These are phyloP conservation scores for Aspergillus sp. DNA, from an alignment of 2,329 filamentous ascomycete species.

Conservation along the genomic window DNA sequence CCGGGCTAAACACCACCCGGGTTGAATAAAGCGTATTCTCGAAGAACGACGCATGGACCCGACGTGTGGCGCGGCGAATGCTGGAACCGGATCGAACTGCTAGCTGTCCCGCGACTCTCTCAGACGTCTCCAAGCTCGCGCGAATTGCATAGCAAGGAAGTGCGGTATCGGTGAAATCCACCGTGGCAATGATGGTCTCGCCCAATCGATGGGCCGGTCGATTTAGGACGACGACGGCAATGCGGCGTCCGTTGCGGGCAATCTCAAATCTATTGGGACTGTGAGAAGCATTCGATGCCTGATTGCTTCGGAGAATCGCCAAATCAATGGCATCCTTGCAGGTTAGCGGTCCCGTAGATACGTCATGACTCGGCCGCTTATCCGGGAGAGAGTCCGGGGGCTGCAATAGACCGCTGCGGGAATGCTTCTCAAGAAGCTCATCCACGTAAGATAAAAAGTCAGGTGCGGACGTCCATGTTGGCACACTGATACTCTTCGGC, in stretches of 20 bases:
- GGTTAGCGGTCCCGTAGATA: constrained; percentile 53
- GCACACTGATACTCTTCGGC: constrained; percentile 36
- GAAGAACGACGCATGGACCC: constrained; percentile 72
- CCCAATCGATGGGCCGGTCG: constrained; percentile 86
- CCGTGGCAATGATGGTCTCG: constrained; percentile 77
- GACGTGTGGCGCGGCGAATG: constrained; percentile 81
- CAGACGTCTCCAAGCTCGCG: constrained; percentile 79
- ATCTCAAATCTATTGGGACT: constrained; percentile 96
- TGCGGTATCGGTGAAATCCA: constrained; percentile 77
- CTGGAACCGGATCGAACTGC: constrained; percentile 83
- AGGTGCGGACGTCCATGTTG: constrained; percentile 51
- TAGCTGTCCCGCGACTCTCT: constrained; percentile 76
- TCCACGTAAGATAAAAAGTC: constrained; percentile 78
- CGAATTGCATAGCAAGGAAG: constrained; percentile 85
- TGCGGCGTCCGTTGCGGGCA: constrained; percentile 83
- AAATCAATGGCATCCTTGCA: constrained; percentile 87
- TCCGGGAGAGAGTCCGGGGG: constrained; percentile 73
- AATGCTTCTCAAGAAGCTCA: constrained; percentile 62
- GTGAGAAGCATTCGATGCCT: constrained; percentile 65
- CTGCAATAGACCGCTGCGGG: constrained; percentile 53
- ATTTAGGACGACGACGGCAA: constrained; percentile 85
- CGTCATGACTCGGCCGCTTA: constrained; percentile 53
- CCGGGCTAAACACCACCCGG: constrained; percentile 75
- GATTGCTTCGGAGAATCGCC: constrained; percentile 79
- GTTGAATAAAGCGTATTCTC: constrained; percentile 82